Evolutionary conservation across 257 asterid genomes (phyloP).

Genomic region (Solanum gracilifrons): DNA sequence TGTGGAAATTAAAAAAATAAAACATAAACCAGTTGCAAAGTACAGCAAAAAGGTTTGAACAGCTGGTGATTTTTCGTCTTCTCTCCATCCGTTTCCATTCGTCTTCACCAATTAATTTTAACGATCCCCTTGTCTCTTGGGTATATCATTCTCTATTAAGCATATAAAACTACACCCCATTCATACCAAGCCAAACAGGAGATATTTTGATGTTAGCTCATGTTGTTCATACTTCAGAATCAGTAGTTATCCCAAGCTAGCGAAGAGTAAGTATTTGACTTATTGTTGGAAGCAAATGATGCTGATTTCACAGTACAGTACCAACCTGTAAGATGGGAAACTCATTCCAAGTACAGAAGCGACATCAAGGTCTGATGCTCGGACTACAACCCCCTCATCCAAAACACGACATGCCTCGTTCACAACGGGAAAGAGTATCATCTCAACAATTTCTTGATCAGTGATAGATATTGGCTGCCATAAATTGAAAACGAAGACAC

Average conservation of each 20-base stretch:
- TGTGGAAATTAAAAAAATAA: neutral
- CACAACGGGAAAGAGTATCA: constrained; percentile 90
- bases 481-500: neutral
- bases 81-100: neutral
- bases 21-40: neutral
- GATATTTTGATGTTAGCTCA: neutral
- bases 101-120: neutral
- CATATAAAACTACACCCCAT: neutral
- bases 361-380: constrained; percentile 89
- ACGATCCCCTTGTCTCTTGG: neutral
- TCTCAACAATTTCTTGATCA: constrained; percentile 81
- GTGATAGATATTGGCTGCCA: constrained; percentile 76
- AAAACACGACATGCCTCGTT: constrained; percentile 91
- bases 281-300: neutral
- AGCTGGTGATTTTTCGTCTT: neutral
- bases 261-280: neutral
- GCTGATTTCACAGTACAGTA: constrained; percentile 2
- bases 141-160: neutral
- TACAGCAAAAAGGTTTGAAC: neutral
- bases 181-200: neutral
- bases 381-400: constrained; percentile 76
- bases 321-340: constrained; percentile 90
- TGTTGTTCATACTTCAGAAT: neutral
- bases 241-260: neutral
- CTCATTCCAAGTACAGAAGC: constrained; percentile 98